Base-by-base conservation (phyloP, 306 rosid species). In the Gleditsia sinensis region DNA sequence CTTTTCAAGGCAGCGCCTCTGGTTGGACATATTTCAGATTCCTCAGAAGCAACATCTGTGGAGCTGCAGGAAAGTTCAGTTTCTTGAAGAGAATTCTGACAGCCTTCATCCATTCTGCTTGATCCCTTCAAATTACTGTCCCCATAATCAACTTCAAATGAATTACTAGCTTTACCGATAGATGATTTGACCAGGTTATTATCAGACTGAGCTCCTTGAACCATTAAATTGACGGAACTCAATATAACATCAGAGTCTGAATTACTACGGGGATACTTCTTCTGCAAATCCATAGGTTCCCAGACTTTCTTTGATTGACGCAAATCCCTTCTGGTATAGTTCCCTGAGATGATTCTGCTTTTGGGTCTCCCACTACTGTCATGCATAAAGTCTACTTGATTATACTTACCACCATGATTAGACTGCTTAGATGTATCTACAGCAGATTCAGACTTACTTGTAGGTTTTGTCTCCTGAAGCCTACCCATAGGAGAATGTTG, bases 261-360 rank as follows among this genome's bases (percentile, higher is more conserved):
- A 83, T 74, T 88, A 76, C 89, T 90, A 55, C 82, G 72, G 48
- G 80, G 85, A 84, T 87, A 86, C 83, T 89, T 94, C 84, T 91
- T 94, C 49, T 78, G 91, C 43, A 92, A 81, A 69, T 89, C 96
- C 60, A 80, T 50, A 67, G 98, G 98, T 81, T 95, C 99, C 99
- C 99, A 95, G 51, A 89, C 96, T 83, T 87, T 92, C 83, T 89
- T 92, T 21, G 94, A 63, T 68, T 90, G 87, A 82, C 81, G 82
- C 72, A 78, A 76, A 67, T 94, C 97, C 83, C 84, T 83, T 61
- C 81, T 62, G 37, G 90, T 50, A 85, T 76, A 77, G 83, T 77
- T 88, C 80, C 84, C 92, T 33, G 42, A 39, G 74, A 53, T 64
- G 81, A 80, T 74, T 84, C 89, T 92, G 88, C 69, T 82, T 92